Conservation (phyloP, 2,329 filamentous ascomycete species). For the Botrytis hyacinthi region DNA sequence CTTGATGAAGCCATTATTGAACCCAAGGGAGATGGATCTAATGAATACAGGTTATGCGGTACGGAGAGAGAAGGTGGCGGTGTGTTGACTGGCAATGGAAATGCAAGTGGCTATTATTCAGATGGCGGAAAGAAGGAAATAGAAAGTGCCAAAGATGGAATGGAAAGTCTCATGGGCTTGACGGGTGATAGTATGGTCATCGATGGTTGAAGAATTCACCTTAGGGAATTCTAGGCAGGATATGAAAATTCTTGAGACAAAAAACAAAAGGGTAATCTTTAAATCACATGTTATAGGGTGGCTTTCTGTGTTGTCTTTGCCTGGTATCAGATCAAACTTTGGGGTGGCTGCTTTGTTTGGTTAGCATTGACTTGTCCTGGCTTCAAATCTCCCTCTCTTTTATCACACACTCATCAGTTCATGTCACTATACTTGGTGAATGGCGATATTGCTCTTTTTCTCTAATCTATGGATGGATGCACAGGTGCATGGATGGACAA, state of each 20-base stretch:
- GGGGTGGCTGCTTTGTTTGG: constrained; percentile 3
- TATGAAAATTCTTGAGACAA: background rate
- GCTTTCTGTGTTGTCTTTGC: constrained; percentile 2
- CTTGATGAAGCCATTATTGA: constrained; percentile 64
- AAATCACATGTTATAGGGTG: constrained; percentile 9
- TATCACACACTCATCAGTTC: background rate
- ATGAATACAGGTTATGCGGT: constrained; percentile 54
- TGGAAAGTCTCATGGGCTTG: constrained; percentile 18
- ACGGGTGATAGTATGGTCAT: constrained; percentile 19
- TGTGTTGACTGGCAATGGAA: constrained; percentile 25
- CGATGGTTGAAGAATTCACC: constrained; percentile 11
- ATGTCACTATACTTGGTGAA: constrained; percentile 8
- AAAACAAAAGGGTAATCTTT: constrained; percentile 1
- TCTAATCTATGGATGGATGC: constrained; percentile 12
- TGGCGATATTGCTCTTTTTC: constrained; percentile 13
- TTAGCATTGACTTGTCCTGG: constrained; percentile 7
- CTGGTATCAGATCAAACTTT: constrained; percentile 9
- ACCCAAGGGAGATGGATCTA: constrained; percentile 48
- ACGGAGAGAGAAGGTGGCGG: constrained; percentile 39
- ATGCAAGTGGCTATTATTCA: constrained; percentile 36
- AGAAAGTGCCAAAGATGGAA: constrained; percentile 7
- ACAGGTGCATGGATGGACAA: background rate
- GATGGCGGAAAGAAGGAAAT: constrained; percentile 31
- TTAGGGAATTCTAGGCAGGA: background rate
- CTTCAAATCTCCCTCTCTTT: background rate